Evolutionary conservation across 2,329 filamentous ascomycete genomes (phyloP).

Genomic region (Dryadomyces quercus-mongolicae): DNA sequence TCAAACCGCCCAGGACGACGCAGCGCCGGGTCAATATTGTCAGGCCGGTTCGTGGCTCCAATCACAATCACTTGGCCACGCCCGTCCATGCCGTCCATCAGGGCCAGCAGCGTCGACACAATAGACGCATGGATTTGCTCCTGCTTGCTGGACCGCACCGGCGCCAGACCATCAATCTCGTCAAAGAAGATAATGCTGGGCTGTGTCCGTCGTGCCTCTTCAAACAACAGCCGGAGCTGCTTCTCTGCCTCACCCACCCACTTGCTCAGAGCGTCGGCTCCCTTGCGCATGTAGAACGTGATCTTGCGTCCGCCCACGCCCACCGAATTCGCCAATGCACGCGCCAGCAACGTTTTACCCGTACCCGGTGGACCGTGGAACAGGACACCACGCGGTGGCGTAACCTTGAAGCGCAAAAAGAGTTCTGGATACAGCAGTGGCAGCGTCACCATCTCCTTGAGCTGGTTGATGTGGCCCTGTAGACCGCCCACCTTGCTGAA

Average conservation of each 20-base stretch:
- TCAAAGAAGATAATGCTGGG: conserved; percentile 99
- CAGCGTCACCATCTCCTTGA: conserved; percentile 97
- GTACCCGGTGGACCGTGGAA: conserved; percentile 97
- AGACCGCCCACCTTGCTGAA: conserved; percentile 91
- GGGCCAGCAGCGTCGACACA: conserved; percentile 79
- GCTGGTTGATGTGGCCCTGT: conserved; percentile 85
- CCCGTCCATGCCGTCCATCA: conserved; percentile 99
- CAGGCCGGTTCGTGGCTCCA: conserved; percentile 92
- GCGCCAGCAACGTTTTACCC: conserved; percentile 91
- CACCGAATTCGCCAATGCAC: conserved; percentile 83
- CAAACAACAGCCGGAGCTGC: conserved; percentile 84
- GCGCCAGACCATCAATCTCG: conserved; percentile 93
- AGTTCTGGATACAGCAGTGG: conserved; percentile 91
- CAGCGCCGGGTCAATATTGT: conserved; percentile 93
- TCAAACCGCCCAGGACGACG: conserved; percentile 91
- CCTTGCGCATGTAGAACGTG: conserved; percentile 99
- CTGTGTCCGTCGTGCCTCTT: conserved; percentile 89
- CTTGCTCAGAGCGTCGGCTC: conserved; percentile 92
- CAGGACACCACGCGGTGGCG: conserved; percentile 83
- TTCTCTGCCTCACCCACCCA: conserved; percentile 98
- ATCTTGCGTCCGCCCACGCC: conserved; percentile 85
- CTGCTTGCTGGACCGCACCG: conserved; percentile 93
- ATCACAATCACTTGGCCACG: conserved; percentile 97
- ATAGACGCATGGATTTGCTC: conserved; percentile 98
- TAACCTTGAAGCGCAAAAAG: conserved; percentile 83